phyloP scores from a whole-genome alignment of 169 alveolate species.

The Plasmodium fragile region DNA sequence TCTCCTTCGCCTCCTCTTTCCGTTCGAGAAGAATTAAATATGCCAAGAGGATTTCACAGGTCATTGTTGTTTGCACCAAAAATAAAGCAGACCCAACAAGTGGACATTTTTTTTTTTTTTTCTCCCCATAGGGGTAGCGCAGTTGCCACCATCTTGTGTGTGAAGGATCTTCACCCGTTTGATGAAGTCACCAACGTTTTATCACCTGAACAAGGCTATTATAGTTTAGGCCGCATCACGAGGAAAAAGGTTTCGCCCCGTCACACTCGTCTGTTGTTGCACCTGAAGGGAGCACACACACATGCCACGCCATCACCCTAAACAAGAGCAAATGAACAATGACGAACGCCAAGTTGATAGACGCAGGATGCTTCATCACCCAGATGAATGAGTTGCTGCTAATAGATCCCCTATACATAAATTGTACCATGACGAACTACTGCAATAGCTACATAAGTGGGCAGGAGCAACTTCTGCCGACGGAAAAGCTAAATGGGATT shows the following conservation, averaged over 20 bases:
- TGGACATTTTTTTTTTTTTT: background rate
- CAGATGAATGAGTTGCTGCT: slow-evolving; percentile 72
- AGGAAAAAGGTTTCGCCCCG: background rate
- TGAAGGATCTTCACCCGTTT: background rate
- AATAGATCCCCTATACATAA: slow-evolving; percentile 71
- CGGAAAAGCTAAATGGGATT: slow-evolving; percentile 50
- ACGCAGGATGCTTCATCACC: slow-evolving; percentile 75
- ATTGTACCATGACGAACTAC: slow-evolving; percentile 50
- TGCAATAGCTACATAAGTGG: slow-evolving; percentile 65
- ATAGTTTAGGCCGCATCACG: background rate
- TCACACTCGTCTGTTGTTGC: background rate
- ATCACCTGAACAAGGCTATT: background rate
- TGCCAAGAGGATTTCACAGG: background rate
- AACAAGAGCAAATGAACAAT: background rate
- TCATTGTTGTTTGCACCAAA: background rate
- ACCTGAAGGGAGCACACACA: background rate
- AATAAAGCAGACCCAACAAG: background rate
- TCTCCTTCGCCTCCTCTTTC: background rate
- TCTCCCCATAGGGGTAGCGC: background rate
- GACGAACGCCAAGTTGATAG: slow-evolving; percentile 16
- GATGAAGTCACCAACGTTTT: background rate
- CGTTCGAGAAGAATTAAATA: background rate
- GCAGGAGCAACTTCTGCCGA: slow-evolving; percentile 37
- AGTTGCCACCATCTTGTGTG: background rate
- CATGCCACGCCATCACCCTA: background rate